These are phyloP conservation scores for Hygrophoropsis aurantiaca DNA, from an alignment of 768 basidiomycete species.

Conservation along the genomic window DNA sequence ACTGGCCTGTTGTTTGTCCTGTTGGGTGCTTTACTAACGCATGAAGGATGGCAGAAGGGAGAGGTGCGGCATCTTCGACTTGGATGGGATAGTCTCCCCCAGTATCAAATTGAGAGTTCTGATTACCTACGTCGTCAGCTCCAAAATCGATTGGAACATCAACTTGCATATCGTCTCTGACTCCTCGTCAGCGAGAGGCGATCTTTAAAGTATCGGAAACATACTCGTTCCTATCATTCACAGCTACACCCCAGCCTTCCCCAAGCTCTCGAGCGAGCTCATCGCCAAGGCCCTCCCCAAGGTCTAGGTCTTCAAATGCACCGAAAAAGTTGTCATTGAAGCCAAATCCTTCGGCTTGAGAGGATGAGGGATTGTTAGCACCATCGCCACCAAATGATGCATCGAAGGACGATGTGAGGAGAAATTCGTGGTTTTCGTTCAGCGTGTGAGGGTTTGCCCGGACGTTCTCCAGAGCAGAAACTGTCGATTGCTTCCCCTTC, in stretches of 20 bases:
- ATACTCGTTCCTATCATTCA: constrained; percentile 22
- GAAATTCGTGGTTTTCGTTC: constrained; percentile 66
- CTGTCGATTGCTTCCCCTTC: constrained; percentile 19
- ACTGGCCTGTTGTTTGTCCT: too few species aligned
- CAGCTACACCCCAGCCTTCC: constrained; percentile 59
- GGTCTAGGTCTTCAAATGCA: constrained; percentile 53
- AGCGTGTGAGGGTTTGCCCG: constrained; percentile 63
- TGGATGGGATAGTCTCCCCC: constrained; percentile 8
- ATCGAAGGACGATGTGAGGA: constrained; percentile 68
- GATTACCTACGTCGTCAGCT: constrained; percentile 12
- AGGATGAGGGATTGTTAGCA: constrained; percentile 46
- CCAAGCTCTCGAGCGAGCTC: constrained; percentile 77
- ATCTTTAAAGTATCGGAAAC: constrained; percentile 4
- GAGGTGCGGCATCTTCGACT: constrained; percentile 1
- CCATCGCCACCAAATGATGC: constrained; percentile 49
- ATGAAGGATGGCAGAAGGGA: background rate
- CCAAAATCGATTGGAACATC: constrained; percentile 16
- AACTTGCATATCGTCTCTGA: constrained; percentile 13
- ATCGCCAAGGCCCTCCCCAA: constrained; percentile 64
- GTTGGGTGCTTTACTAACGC: too few species aligned
- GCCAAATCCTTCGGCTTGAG: constrained; percentile 49
- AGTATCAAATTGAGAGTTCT: constrained; percentile 31
- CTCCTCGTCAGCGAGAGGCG: constrained; percentile 11
- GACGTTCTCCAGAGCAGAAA: constrained; percentile 39
- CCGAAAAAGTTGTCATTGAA: constrained; percentile 56